A percentile compares a stretch with the other conserved stretches of the same genome.
Evolutionary conservation across 495 filamentous ascomycete species (phyloP).

Genomic region (Podospora pseudopauciseta): DNA sequence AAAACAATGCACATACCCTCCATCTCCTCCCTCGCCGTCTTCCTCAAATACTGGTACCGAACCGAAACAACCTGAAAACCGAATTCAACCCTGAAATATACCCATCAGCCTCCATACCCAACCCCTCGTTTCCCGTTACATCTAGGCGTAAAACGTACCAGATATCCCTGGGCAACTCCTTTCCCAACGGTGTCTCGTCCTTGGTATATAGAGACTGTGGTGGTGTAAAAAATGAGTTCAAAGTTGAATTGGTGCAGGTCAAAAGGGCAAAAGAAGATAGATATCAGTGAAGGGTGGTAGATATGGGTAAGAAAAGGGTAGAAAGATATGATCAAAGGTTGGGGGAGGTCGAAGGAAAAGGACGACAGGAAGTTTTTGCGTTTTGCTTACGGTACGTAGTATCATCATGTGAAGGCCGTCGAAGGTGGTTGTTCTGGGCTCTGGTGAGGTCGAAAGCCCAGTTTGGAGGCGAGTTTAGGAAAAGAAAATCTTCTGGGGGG

Average conservation of each 20-base stretch:
- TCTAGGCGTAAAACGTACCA: not conserved
- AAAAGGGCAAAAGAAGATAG: too few relatives aligned
- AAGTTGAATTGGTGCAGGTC: too few relatives aligned
- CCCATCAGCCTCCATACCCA: not conserved
- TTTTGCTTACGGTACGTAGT: not conserved
- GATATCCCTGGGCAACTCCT: not conserved
- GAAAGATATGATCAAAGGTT: too few relatives aligned
- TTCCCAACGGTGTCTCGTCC: not conserved
- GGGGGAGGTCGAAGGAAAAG: too few relatives aligned
- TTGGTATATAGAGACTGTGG: not conserved
- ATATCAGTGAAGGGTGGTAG: too few relatives aligned
- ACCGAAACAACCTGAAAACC: not conserved
- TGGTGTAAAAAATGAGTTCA: too few relatives aligned
- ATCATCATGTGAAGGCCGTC: not conserved
- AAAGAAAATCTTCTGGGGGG: not conserved
- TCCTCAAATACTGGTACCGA: not conserved
- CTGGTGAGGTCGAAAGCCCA: not conserved
- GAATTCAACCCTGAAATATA: not conserved
- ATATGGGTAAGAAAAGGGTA: too few relatives aligned
- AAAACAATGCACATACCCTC: not conserved
- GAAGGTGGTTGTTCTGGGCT: not conserved
- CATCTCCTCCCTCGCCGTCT: not conserved
- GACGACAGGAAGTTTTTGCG: not conserved
- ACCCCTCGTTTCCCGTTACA: too few relatives aligned
- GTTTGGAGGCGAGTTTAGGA: not conserved